Evolutionary conservation across 2,329 filamentous ascomycete species (phyloP).

Genomic region (Pseudonectria foliicola): DNA sequence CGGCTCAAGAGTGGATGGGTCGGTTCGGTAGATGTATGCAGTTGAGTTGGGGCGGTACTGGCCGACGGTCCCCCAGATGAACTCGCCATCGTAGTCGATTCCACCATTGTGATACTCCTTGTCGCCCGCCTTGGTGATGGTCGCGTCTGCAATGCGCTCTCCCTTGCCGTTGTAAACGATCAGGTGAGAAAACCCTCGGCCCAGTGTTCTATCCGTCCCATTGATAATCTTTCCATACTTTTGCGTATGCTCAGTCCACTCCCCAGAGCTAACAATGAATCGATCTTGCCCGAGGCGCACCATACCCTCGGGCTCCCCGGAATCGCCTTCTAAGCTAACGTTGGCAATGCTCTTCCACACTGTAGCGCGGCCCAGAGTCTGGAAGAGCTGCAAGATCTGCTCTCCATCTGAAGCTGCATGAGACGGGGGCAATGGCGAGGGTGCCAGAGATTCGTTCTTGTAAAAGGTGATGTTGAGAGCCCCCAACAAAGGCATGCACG

Average conservation of each 20-base stretch:
- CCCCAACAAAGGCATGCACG: conserved; percentile 12
- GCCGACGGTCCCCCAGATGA: conserved; percentile 38
- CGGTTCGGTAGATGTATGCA: conserved; percentile 33
- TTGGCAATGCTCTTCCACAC: conserved; percentile 35
- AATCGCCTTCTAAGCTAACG: conserved; percentile 36
- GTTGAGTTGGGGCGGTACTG: conserved; percentile 43
- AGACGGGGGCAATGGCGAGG: conserved; percentile 27
- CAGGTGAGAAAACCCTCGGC: conserved; percentile 38
- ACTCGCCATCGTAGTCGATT: conserved; percentile 40
- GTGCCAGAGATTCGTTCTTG: conserved; percentile 23
- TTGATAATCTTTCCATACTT: conserved; percentile 39
- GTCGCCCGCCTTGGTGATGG: conserved; percentile 30
- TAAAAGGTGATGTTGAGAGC: conserved; percentile 29
- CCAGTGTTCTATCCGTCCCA: conserved; percentile 41
- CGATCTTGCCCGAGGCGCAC: conserved; percentile 35
- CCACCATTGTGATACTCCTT: conserved; percentile 41
- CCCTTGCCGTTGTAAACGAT: conserved; percentile 38
- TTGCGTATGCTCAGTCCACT: conserved; percentile 33
- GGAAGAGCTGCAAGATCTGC: conserved; percentile 30
- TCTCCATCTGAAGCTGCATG: conserved; percentile 28
- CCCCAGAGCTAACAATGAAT: conserved; percentile 37
- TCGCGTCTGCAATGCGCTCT: conserved; percentile 35
- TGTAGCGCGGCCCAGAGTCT: conserved; percentile 30
- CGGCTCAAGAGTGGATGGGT: conserved; percentile 29
- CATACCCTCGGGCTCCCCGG: conserved; percentile 43